Conservation (phyloP, 2,329 filamentous ascomycete species). For the Leptodontidium sp. region DNA sequence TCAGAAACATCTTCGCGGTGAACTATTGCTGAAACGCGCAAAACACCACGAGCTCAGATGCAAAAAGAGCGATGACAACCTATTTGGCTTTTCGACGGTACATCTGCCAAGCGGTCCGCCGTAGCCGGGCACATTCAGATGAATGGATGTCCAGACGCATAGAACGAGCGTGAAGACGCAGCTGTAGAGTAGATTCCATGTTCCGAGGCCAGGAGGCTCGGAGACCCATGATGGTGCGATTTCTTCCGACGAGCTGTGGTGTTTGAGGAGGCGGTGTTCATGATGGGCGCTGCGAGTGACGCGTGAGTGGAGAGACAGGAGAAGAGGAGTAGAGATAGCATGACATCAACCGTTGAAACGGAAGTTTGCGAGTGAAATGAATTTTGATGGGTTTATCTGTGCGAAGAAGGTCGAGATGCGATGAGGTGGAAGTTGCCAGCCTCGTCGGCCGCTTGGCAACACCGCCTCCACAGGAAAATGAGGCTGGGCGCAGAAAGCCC, state of each 20-base stretch:
- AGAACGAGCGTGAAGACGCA: conserved; percentile 5
- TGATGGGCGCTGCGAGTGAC: not conserved
- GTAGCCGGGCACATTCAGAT: conserved; percentile 16
- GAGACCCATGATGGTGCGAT: not conserved
- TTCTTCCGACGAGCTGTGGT: not conserved
- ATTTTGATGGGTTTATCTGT: not conserved
- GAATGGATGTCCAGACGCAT: conserved; percentile 10
- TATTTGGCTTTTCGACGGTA: not conserved
- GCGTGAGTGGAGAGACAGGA: not conserved
- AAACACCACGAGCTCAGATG: not conserved
- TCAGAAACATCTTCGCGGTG: conserved; percentile 1
- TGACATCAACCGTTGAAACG: not conserved
- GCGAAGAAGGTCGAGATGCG: not conserved
- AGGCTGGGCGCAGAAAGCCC: not conserved
- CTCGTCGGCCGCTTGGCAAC: not conserved
- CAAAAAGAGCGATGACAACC: not conserved
- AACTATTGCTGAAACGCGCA: conserved; percentile 15
- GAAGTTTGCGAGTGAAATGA: not conserved
- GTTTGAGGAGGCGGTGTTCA: not conserved
- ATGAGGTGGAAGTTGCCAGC: not conserved
- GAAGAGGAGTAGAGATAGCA: not conserved
- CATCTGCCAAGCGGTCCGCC: not conserved
- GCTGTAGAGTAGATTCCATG: conserved; percentile 14
- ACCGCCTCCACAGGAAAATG: conserved; percentile 2
- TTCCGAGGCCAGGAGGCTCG: not conserved